phyloP scores from a whole-genome alignment of 1,284 basidiomycete species.

The Xanthoconium separans region DNA sequence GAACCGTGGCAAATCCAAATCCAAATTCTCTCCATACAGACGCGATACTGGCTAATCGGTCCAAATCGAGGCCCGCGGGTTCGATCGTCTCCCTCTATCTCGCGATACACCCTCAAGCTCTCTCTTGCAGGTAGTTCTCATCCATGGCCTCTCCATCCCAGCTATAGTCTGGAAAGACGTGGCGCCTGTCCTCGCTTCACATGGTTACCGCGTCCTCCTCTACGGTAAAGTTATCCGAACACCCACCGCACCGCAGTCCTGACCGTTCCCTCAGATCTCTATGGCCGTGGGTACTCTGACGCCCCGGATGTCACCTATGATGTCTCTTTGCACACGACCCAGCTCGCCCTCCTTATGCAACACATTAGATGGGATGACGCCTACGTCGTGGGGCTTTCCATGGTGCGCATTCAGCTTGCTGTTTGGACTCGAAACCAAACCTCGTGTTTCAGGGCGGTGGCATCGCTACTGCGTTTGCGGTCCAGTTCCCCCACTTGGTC shows the following conservation, averaged over 20 bases:
- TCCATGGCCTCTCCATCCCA: constrained; percentile 76
- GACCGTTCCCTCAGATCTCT: constrained; percentile 54
- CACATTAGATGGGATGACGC: constrained; percentile 69
- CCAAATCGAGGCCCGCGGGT: constrained; percentile 70
- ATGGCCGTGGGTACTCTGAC: constrained; percentile 78
- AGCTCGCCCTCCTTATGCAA: constrained; percentile 79
- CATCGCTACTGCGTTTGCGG: constrained; percentile 65
- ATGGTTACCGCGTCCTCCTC: constrained; percentile 70
- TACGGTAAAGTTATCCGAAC: constrained; percentile 49
- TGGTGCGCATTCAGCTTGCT: constrained; percentile 31
- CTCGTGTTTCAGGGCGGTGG: constrained; percentile 58
- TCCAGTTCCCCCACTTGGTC: constrained; percentile 68
- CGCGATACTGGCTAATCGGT: constrained; percentile 73
- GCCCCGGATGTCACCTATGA: constrained; percentile 68
- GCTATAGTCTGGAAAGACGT: constrained; percentile 74
- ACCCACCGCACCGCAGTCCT: background rate
- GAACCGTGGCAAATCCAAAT: background rate
- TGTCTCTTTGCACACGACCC: constrained; percentile 61
- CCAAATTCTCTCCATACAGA: constrained; percentile 36
- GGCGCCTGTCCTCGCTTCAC: constrained; percentile 56
- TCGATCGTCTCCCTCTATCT: constrained; percentile 12
- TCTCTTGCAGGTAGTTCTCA: constrained; percentile 58
- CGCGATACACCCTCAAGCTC: background rate
- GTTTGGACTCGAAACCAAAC: background rate
- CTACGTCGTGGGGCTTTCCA: constrained; percentile 66